Percentiles rank a stretch among this genome's conserved stretches.
These are phyloP conservation scores for Neoboletus subvelutipes DNA, from an alignment of 768 basidiomycete genomes.

Conservation along the genomic window DNA sequence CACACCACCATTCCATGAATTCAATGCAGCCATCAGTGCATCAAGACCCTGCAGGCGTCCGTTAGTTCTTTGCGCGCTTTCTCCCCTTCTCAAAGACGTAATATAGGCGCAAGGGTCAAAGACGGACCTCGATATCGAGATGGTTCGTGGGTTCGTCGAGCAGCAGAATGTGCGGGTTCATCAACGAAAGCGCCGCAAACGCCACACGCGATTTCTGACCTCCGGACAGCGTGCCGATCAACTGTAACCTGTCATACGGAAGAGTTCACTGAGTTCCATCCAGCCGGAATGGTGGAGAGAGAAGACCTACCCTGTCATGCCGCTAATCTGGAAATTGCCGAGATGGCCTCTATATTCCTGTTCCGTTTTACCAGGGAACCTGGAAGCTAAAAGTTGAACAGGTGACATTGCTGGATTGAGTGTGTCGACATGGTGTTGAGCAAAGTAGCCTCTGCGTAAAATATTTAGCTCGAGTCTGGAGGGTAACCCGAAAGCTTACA, in stretches of 20 bases:
- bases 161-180: conserved; percentile 87
- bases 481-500: conserved; percentile 49
- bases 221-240: conserved; percentile 89
- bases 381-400: conserved; percentile 88
- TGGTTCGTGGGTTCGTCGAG: conserved; percentile 99
- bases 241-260: conserved; percentile 57
- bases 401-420: conserved; percentile 83
- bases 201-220: conserved; percentile 97
- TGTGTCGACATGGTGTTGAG: conserved; percentile 95
- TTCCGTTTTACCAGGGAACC: conserved; percentile 91
- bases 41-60: conserved; percentile 76
- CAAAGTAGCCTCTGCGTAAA: conserved; percentile 73
- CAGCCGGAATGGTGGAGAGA: background rate
- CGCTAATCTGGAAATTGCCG: conserved; percentile 96
- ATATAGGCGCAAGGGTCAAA: background rate
- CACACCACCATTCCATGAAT: conserved; percentile 85
- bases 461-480: conserved; percentile 1
- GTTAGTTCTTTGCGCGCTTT: background rate
- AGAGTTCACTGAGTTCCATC: background rate
- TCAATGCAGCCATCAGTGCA: conserved; percentile 83
- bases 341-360: conserved; percentile 96
- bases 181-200: conserved; percentile 83
- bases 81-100: background rate
- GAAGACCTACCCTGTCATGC: conserved; percentile 78
- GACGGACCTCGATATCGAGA: conserved; percentile 81